Percentiles rank a stretch among this genome's conserved stretches.
Evolutionary conservation across 768 basidiomycete species (phyloP).

Genomic region (Lentinula raphanica): DNA sequence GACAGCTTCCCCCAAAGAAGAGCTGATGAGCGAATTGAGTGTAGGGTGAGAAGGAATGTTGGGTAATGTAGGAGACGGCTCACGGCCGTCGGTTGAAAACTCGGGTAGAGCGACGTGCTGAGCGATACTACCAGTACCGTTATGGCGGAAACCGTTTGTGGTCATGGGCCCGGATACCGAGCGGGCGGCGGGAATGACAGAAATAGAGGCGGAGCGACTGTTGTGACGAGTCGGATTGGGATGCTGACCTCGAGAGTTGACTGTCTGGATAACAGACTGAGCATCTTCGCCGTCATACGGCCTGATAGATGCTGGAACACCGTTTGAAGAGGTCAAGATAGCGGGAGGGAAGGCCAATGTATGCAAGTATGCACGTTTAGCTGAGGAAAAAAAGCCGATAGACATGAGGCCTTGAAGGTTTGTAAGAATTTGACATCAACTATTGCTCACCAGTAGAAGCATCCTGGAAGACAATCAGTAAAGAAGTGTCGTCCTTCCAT

Average conservation of each 20-base stretch:
- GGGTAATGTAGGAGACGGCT: conserved; percentile 80
- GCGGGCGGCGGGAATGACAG: conserved; percentile 44
- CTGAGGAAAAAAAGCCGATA: conserved; percentile 41
- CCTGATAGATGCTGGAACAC: conserved; percentile 57
- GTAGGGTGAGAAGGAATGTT: conserved; percentile 79
- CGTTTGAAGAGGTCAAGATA: conserved; percentile 54
- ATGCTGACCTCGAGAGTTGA: conserved; percentile 68
- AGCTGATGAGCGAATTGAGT: conserved; percentile 78
- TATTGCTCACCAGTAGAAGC: conserved; percentile 73
- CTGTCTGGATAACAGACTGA: conserved; percentile 75
- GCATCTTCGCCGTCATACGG: conserved; percentile 97
- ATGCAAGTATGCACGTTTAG: conserved; percentile 92
- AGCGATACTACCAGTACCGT: conserved; percentile 29
- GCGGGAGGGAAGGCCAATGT: conserved; percentile 80
- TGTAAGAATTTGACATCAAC: conserved; percentile 4
- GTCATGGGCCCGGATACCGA: conserved; percentile 29
- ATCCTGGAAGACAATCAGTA: conserved; percentile 92
- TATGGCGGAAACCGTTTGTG: conserved; percentile 24
- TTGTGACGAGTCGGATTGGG: conserved; percentile 68
- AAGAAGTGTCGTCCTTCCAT: conserved; percentile 96
- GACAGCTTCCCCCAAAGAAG: conserved; percentile 56
- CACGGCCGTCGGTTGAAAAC: conserved; percentile 44
- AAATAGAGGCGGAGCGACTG: conserved; percentile 62
- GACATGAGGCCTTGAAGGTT: not conserved
- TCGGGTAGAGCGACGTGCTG: conserved; percentile 52